phyloP scores from a whole-genome alignment of 73 alveolate species.

The Symbiodinium pilosum region DNA sequence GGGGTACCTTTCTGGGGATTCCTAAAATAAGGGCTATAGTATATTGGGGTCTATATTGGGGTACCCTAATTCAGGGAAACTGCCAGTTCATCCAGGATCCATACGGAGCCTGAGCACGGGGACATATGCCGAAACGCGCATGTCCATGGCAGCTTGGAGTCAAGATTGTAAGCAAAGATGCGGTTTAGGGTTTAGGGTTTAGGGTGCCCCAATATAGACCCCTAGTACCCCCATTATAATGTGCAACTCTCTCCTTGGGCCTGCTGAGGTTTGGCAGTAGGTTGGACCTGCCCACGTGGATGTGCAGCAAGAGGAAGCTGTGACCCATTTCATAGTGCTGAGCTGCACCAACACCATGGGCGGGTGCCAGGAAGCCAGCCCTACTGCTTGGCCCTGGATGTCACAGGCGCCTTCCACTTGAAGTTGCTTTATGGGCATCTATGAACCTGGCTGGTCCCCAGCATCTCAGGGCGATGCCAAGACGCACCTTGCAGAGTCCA shows the following conservation, averaged over 20 bases:
- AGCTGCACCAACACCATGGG: too few species aligned
- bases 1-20: too few species aligned
- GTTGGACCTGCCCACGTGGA: constrained; percentile 9
- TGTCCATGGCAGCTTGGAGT: background rate
- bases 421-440: background rate
- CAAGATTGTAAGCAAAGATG: background rate
- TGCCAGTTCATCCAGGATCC: too few species aligned
- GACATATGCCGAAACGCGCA: background rate
- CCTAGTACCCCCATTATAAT: background rate
- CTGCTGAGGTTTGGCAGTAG: background rate
- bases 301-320: background rate
- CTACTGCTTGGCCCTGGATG: background rate
- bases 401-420: background rate
- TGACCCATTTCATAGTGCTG: too few species aligned
- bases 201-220: too few species aligned
- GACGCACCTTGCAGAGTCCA: background rate
- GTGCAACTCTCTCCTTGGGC: background rate
- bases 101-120: background rate
- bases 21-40: too few species aligned
- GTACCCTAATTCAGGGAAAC: too few species aligned
- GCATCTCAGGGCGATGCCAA: background rate
- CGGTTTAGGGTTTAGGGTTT: too few species aligned
- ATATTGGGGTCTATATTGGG: too few species aligned
- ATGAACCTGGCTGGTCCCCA: too few species aligned
- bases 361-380: background rate